Conservation (phyloP, 2,329 filamentous ascomycete species). For the Penicillium sclerotigenum region DNA sequence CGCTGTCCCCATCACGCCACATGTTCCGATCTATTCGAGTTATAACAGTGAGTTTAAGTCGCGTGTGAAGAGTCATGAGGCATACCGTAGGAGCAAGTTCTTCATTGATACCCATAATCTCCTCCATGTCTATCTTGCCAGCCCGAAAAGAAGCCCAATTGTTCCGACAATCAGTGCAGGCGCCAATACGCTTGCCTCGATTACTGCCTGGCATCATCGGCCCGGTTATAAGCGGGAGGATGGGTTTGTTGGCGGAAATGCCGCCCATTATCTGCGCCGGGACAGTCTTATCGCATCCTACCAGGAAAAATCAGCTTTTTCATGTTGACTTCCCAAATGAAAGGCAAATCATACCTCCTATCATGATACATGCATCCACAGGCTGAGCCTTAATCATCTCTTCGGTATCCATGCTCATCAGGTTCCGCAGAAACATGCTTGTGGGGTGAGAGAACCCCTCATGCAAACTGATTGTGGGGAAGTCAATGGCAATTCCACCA, state of each 20-base stretch:
- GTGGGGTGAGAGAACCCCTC: slow-evolving; percentile 67
- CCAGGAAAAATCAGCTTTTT: no score
- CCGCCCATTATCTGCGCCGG: slow-evolving; percentile 73
- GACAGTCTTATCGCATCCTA: slow-evolving; percentile 71
- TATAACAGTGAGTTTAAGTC: no score
- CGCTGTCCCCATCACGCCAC: no score
- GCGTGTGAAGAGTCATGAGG: no score
- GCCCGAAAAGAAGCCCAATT: slow-evolving; percentile 70
- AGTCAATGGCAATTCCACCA: slow-evolving; percentile 68
- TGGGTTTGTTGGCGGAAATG: slow-evolving; percentile 70
- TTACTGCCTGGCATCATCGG: slow-evolving; percentile 74
- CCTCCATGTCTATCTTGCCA: slow-evolving; percentile 66
- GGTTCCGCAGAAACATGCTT: slow-evolving; percentile 70
- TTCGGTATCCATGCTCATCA: slow-evolving; percentile 78
- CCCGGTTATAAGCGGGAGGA: slow-evolving; percentile 64
- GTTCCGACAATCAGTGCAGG: slow-evolving; percentile 71
- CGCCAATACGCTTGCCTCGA: slow-evolving; percentile 62
- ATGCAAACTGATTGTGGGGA: slow-evolving; percentile 71
- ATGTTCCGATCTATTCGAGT: no score
- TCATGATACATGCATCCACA: slow-evolving; percentile 64
- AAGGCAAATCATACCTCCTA: slow-evolving; percentile 53
- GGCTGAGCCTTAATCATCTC: slow-evolving; percentile 74
- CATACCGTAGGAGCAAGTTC: slow-evolving; percentile 67
- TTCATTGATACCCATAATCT: slow-evolving; percentile 67
- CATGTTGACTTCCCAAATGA: neutral